Conservation (phyloP, 164 flowering plant genomes). For the Nymphaea colorata region DNA sequence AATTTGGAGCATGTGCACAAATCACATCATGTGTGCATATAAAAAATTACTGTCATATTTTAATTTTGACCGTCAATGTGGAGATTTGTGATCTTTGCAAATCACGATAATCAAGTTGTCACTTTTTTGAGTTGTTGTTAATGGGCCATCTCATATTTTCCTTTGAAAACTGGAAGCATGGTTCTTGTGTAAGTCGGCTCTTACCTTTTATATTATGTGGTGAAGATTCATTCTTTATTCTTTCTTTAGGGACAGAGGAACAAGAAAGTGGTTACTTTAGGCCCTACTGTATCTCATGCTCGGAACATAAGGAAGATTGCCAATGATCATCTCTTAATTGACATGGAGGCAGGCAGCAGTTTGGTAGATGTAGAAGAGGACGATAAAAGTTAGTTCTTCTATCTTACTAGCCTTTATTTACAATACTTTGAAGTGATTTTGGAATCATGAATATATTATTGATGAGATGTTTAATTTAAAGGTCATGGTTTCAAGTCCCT, state of each 20-base stretch:
- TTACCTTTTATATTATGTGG: background rate
- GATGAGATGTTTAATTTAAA: conserved; percentile 8
- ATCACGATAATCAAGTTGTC: background rate
- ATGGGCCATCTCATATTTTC: too few relatives aligned
- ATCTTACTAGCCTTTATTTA: background rate
- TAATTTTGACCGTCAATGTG: background rate
- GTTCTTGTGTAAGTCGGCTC: background rate
- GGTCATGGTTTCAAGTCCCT: conserved; percentile 98
- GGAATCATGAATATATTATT: background rate
- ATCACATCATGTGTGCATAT: too few relatives aligned
- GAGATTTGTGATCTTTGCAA: background rate
- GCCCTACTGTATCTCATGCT: conserved; percentile 56
- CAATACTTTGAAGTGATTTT: background rate
- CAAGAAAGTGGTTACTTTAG: conserved; percentile 45
- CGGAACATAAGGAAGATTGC: conserved; percentile 71
- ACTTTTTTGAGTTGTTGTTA: background rate
- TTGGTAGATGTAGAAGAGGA: conserved; percentile 76
- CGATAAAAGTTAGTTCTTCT: conserved; percentile 60
- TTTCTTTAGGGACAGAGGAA: conserved; percentile 30
- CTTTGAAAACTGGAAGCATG: background rate
- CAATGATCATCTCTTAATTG: conserved; percentile 85
- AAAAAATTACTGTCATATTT: too few relatives aligned
- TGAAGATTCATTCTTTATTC: background rate
- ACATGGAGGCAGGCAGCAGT: conserved; percentile 37
- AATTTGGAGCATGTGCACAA: too few relatives aligned